Percentiles rank a stretch among this genome's conserved stretches.
phyloP scores from a whole-genome alignment of 2,329 filamentous ascomycete genomes.

The Ceratocystis eucalypticola region DNA sequence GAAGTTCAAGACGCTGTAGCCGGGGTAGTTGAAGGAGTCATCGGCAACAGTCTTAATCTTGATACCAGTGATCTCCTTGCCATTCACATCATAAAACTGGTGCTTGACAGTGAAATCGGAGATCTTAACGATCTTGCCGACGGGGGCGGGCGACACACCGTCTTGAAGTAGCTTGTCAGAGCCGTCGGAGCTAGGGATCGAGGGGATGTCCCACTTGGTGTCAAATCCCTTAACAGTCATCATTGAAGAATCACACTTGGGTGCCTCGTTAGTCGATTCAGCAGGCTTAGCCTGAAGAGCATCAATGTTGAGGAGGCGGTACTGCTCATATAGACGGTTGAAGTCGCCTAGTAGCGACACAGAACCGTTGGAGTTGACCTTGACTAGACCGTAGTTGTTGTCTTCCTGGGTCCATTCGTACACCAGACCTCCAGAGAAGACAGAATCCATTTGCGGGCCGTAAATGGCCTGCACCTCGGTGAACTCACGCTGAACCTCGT shows the following conservation, averaged over 20 bases:
- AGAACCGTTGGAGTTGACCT: constrained; percentile 43
- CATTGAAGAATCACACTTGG: constrained; percentile 50
- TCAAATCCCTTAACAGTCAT: constrained; percentile 58
- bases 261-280: constrained; percentile 37
- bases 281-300: constrained; percentile 48
- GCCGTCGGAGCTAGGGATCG: constrained; percentile 42
- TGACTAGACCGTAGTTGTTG: constrained; percentile 52
- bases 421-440: constrained; percentile 63
- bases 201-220: constrained; percentile 66
- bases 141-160: constrained; percentile 52
- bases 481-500: constrained; percentile 56
- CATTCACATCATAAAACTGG: constrained; percentile 30
- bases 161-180: constrained; percentile 60
- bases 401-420: constrained; percentile 68
- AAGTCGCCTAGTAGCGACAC: constrained; percentile 50
- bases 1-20: constrained; percentile 29
- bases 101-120: constrained; percentile 45
- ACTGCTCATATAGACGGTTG: constrained; percentile 62
- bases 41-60: constrained; percentile 35
- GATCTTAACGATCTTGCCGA: constrained; percentile 56
- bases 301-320: constrained; percentile 58
- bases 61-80: constrained; percentile 32
- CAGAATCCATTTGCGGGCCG: constrained; percentile 50
- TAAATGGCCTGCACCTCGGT: constrained; percentile 65
- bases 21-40: constrained; percentile 34